Conservation (phyloP, 768 basidiomycete species). For the Holtermannia corniformis region DNA sequence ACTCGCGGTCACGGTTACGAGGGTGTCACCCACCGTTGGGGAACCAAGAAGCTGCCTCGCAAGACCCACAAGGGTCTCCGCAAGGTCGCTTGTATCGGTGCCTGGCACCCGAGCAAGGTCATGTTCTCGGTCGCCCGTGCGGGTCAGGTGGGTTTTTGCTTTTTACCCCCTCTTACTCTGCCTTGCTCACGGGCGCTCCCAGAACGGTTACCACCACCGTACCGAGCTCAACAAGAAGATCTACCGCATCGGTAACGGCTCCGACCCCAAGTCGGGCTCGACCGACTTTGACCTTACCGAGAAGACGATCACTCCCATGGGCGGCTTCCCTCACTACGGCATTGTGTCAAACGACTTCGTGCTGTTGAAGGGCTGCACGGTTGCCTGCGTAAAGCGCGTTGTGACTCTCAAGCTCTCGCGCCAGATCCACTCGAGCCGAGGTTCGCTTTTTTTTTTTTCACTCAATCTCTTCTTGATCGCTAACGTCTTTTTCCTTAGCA, state of each 20-base stretch:
- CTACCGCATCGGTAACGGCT: constrained; percentile 79
- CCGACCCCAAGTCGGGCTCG: constrained; percentile 72
- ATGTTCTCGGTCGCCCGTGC: constrained; percentile 99
- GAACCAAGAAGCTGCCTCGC: constrained; percentile 91
- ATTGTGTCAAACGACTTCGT: constrained; percentile 98
- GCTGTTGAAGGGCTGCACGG: constrained; percentile 89
- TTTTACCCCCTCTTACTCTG: background rate
- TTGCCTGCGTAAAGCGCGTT: constrained; percentile 96
- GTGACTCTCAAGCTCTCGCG: constrained; percentile 94
- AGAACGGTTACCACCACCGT: constrained; percentile 71
- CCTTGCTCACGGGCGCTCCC: constrained; percentile 37
- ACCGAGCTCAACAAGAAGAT: constrained; percentile 95
- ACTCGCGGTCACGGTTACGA: constrained; percentile 99
- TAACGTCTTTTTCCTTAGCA: constrained; percentile 45
- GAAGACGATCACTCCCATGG: constrained; percentile 75
- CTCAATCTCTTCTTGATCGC: background rate
- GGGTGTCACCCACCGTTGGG: constrained; percentile 99
- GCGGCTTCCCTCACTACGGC: constrained; percentile 99
- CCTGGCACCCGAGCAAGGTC: constrained; percentile 59
- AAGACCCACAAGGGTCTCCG: constrained; percentile 99
- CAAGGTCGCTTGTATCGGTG: constrained; percentile 68
- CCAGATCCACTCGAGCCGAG: constrained; percentile 86
- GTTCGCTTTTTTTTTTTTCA: background rate
- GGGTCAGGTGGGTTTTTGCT: constrained; percentile 46
- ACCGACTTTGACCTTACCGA: constrained; percentile 75